Evolutionary conservation across 495 filamentous ascomycete genomes (phyloP).

Genomic region (Rusavskia elegans): DNA sequence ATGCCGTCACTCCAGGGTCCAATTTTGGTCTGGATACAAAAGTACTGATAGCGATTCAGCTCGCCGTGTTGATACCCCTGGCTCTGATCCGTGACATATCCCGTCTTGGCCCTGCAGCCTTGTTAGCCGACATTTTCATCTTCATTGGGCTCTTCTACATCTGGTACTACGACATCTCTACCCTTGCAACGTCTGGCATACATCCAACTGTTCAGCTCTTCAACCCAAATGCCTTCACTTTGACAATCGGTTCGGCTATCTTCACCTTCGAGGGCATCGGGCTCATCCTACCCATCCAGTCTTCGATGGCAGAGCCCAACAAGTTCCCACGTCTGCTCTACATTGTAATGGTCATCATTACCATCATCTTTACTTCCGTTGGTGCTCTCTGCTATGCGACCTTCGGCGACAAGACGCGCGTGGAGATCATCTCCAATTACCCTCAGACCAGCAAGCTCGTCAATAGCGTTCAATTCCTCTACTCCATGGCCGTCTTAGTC

Average conservation of each 20-base stretch:
- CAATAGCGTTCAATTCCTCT: constrained; percentile 50
- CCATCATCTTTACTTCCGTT: constrained; percentile 44
- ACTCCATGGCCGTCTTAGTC: constrained; percentile 45
- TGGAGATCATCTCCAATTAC: constrained; percentile 50
- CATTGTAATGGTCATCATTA: constrained; percentile 45
- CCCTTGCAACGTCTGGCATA: constrained; percentile 27
- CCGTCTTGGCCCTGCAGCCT: constrained; percentile 41
- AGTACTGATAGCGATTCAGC: constrained; percentile 37
- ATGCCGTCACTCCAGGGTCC: constrained; percentile 28
- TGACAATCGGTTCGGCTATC: constrained; percentile 47
- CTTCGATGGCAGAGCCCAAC: constrained; percentile 42
- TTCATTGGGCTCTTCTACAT: constrained; percentile 47
- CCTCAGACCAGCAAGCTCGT: constrained; percentile 45
- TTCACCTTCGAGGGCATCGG: constrained; percentile 58
- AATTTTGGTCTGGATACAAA: constrained; percentile 24
- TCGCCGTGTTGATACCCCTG: constrained; percentile 39
- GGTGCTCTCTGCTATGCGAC: constrained; percentile 49
- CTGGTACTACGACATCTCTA: constrained; percentile 42
- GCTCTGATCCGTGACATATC: constrained; percentile 48
- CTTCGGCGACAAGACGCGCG: constrained; percentile 38
- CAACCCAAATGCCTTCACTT: constrained; percentile 43
- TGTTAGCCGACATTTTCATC: constrained; percentile 48
- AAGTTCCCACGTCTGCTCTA: constrained; percentile 41
- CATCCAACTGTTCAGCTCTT: constrained; percentile 38
- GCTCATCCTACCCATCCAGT: constrained; percentile 48